phyloP scores from a whole-genome alignment of 164 flowering plant genomes.

The Liriodendron chinense region DNA sequence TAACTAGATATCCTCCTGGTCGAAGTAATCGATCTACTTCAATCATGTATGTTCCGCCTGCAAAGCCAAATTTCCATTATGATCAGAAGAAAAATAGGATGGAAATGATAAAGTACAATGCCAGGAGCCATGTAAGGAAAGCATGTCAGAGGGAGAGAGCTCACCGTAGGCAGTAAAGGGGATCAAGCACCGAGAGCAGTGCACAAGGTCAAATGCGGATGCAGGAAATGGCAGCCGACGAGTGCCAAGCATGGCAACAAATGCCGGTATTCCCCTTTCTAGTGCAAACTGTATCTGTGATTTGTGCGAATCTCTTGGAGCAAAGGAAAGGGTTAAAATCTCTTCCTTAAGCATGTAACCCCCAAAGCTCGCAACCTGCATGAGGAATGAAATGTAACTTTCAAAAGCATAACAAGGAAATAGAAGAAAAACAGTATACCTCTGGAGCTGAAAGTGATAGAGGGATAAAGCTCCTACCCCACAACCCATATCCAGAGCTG shows the following conservation, averaged over 20 bases:
- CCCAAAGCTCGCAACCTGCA: conserved; percentile 97
- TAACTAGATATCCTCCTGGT: conserved; percentile 89
- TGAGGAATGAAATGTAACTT: neutral
- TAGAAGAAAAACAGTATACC: neutral
- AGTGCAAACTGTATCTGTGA: conserved; percentile 95
- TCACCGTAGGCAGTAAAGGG: conserved; percentile 96
- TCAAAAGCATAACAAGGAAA: neutral
- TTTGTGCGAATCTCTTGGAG: conserved; percentile 99
- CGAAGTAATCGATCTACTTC: conserved; percentile 95
- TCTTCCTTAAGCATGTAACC: conserved; percentile 70
- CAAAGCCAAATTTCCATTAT: conserved; percentile 20
- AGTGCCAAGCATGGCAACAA: conserved; percentile 99
- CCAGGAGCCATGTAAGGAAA: neutral
- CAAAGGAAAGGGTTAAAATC: conserved; percentile 84
- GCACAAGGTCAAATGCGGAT: conserved; percentile 83
- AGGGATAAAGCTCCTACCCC: conserved; percentile 56
- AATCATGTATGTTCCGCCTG: conserved; percentile 93
- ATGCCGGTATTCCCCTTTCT: conserved; percentile 93
- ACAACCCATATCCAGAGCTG: conserved; percentile 99
- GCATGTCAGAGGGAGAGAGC: conserved; percentile 24
- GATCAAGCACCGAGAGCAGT: conserved; percentile 94
- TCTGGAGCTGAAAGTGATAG: neutral
- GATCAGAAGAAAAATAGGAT: conserved; percentile 10
- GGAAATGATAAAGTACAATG: neutral
- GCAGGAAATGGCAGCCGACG: conserved; percentile 94